A percentile compares a stretch with the other conserved stretches of the same genome.
Evolutionary conservation across 495 filamentous ascomycete genomes (phyloP).

Genomic region (Lasiosphaeria hispida): DNA sequence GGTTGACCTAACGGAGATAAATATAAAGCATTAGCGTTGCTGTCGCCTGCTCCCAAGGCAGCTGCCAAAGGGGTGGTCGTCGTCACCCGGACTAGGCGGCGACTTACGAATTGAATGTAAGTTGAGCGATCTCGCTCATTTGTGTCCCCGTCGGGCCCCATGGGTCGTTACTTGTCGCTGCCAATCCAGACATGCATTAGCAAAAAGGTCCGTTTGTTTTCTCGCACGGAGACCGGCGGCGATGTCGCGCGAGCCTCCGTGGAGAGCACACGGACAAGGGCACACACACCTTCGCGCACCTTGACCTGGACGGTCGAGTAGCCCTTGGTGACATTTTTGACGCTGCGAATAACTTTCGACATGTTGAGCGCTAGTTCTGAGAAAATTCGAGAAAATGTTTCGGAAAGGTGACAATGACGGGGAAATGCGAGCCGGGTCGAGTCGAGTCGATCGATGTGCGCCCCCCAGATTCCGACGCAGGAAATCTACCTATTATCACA

Average conservation of each 20-base stretch:
- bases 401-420: conserved; percentile 2
- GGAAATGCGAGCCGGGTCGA: conserved; percentile 1
- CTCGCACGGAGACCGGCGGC: neutral
- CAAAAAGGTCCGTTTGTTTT: conserved; percentile 3
- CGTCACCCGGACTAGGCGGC: neutral
- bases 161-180: conserved; percentile 98
- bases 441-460: neutral
- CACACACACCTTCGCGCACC: conserved; percentile 90
- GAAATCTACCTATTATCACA: conserved; percentile 5
- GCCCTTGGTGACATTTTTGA: conserved; percentile 99
- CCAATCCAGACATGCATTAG: conserved; percentile 21
- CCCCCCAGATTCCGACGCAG: neutral
- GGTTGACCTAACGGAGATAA: conserved; percentile 40
- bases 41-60: conserved; percentile 2
- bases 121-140: conserved; percentile 96
- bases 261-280: neutral
- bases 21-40: neutral
- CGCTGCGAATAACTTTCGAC: conserved; percentile 96
- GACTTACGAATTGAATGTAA: conserved; percentile 93
- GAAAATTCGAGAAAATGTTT: neutral
- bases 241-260: conserved; percentile 4
- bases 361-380: conserved; percentile 52
- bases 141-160: conserved; percentile 98
- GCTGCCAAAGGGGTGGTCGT: neutral
- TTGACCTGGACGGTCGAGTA: conserved; percentile 97